Evolutionary conservation across 108 stramenopile genomes (phyloP), one percentile per base, ranked within the genome.

Genomic region (Parmales sp.): DNA sequence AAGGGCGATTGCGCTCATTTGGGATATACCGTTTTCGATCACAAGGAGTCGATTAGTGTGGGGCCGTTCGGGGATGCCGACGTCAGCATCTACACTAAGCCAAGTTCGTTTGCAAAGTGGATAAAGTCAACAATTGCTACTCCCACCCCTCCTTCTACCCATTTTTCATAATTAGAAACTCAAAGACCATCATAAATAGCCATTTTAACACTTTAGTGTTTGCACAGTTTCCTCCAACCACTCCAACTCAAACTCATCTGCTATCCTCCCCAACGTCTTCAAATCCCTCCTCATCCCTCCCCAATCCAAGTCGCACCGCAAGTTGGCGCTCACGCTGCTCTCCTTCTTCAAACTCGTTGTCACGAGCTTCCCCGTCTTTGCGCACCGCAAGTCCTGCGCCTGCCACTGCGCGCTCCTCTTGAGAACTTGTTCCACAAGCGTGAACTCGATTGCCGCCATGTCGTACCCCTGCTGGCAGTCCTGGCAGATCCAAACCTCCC

Each of bases 311-410:
- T 93, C 92, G 16, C 85, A 70, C 69, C 86, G 82, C 38, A 87
- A 74, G n/a, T 70, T 71, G 26, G 84, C 83, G 1, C 87, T 83
- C 60, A 81, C 78, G 16, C 87, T 76, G 20, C 89, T 89, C 3
- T 83, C 76, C 37, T 66, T 65, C 22, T 80, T 51, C 64, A 91
- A 76, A 22, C 70, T 51, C 41, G 67, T 66, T 6, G 83, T 81
- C 4, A 84, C 73, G 22, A 92, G 89, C 34, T 76, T 77, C 37
- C 83, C 74, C 7, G 86, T 88, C 71, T 95, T 95, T 22, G 77
- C 67, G 72, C 92, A 94, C 36, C 89, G 87, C 49, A 95, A 65
- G 76, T 98, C 97, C 74, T 98, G 95, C 50, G 93, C 71, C 71
- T 91, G 91, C 72, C 91, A 96, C 41, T 89, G 89, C 18, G 82